Evolutionary conservation across 768 basidiomycete species (phyloP), one percentile per base, ranked within the genome.

Genomic region (Omphalotus guepiniiformis): DNA sequence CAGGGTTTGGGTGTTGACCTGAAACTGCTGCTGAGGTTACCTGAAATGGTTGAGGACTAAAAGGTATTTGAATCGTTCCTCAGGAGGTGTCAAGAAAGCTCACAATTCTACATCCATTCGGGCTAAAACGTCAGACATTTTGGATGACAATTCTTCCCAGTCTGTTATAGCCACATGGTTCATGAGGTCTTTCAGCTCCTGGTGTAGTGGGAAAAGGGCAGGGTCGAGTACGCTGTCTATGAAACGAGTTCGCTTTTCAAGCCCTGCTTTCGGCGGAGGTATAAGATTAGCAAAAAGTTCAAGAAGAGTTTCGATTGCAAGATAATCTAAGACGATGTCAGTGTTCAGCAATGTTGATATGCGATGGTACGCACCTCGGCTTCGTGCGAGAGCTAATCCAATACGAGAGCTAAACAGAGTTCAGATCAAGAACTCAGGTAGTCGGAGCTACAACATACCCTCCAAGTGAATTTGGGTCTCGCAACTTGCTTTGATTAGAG

Each of bases 41-140:
- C 9, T 66, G 59, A 52, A 85, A 83, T 9, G 80, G 76, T 48
- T 85, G 83, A 9, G 83, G 82, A 52, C 83, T 85, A 40, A 6
- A 32, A 9, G 1, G 43, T 18, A 47, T 7, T 23, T 43, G 21
- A 51, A 28, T 26, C 48, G 25, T 43, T 22, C n/a, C n/a, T n/a
- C n/a, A n/a, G n/a, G n/a, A n/a, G n/a, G n/a, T 23, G n/a, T 38
- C 21, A 36, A 32, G 27, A 53, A 26, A 18, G 64, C 80, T 50
- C 46, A 83, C 82, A 68, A 83, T 13, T 65, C 59, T 2, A 76
- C 57, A 50, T 77, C 72, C 18, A 60, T 65, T 12, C 53, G 58
- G 11, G 80, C 75, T 8, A 85, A 62, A 15, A 62, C 56, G 45
- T 78, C 70, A 1, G 76, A 61, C 15, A 84, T 74, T 52, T 69